These are phyloP conservation scores for Solanum sejunctum DNA, from an alignment of 257 asterid species.

Conservation along the genomic window DNA sequence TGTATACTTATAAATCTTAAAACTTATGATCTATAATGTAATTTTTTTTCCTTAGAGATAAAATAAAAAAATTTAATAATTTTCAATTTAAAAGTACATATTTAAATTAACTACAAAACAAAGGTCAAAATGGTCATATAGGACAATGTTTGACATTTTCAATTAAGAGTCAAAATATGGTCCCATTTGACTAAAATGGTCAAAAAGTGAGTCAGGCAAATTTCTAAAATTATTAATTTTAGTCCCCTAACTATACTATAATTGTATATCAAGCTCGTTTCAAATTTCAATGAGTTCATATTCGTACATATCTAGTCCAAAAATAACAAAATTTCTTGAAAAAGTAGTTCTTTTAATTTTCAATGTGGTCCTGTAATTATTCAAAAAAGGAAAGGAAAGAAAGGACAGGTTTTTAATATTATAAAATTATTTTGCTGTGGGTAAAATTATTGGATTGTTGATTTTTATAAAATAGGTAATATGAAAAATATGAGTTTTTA, in stretches of 20 bases:
- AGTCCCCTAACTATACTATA: not conserved
- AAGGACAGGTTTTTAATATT: not conserved
- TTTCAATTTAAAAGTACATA: not conserved
- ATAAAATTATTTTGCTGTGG: not conserved
- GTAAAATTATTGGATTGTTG: not conserved
- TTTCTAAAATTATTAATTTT: not conserved
- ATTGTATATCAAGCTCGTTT: not conserved
- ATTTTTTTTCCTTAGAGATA: too few relatives aligned
- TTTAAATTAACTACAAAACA: not conserved
- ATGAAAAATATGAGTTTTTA: too few relatives aligned
- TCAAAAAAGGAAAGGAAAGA: not conserved
- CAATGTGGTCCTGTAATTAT: not conserved
- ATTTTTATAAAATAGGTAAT: too few relatives aligned
- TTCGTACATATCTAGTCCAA: not conserved
- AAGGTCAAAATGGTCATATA: not conserved
- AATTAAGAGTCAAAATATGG: not conserved
- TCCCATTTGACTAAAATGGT: not conserved
- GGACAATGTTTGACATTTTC: not conserved
- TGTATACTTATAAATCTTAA: too few relatives aligned
- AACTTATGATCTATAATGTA: too few relatives aligned
- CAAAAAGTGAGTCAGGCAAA: not conserved
- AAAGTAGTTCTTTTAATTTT: not conserved
- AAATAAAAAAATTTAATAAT: not conserved
- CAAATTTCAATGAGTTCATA: not conserved
- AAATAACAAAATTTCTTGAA: not conserved